phyloP scores from a whole-genome alignment of 176 grass and related monocot genomes.

The Elymus sibiricus region DNA sequence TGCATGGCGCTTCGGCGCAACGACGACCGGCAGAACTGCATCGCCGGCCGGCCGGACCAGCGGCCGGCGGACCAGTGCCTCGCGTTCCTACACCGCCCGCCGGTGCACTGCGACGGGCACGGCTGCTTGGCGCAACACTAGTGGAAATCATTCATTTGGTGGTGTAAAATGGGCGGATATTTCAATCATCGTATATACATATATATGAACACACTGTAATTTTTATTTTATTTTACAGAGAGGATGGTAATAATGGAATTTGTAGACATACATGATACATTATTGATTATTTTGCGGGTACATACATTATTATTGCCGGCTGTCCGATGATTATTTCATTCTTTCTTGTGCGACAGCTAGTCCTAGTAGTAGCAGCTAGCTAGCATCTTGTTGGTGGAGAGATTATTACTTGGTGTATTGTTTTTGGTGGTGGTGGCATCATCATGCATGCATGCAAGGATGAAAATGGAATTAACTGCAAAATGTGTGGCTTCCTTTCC shows the following conservation, averaged over 20 bases:
- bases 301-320: neutral
- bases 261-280: slow-evolving; percentile 38
- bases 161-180: neutral
- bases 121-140: slow-evolving; percentile 61
- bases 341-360: no score
- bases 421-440: no score
- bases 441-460: neutral
- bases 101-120: slow-evolving; percentile 51
- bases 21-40: slow-evolving; percentile 74
- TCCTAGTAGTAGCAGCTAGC: neutral
- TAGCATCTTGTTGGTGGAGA: neutral
- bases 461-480: neutral
- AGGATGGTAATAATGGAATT: slow-evolving; percentile 32
- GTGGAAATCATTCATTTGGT: slow-evolving; percentile 13
- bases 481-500: neutral
- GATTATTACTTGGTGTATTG: no score
- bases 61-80: slow-evolving; percentile 49
- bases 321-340: slow-evolving; percentile 13
- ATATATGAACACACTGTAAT: slow-evolving; percentile 36
- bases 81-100: slow-evolving; percentile 61
- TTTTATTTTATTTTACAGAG: slow-evolving; percentile 37
- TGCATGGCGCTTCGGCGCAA: slow-evolving; percentile 39
- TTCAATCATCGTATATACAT: slow-evolving; percentile 39
- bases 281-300: neutral
- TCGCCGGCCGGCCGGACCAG: slow-evolving; percentile 57